Conservation (phyloP, 441 rosid species). For the Bruguiera hainesii region DNA sequence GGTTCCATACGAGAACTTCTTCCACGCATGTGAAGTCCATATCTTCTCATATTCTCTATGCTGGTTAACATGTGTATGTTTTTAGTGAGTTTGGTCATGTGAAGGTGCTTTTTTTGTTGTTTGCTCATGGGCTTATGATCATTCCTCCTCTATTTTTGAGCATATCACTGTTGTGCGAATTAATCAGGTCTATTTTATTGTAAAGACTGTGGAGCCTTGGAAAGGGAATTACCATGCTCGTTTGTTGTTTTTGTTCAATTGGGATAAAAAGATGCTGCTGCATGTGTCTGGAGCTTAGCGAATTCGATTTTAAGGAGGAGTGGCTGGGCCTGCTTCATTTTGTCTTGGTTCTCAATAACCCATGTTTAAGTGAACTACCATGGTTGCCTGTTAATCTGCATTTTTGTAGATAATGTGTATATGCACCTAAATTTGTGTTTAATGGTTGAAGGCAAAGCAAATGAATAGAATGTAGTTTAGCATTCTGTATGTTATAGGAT, state of each 20-base stretch:
- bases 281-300: no score
- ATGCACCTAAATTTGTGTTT: no score
- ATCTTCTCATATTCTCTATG: conserved; percentile 20
- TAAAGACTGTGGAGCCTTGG: conserved; percentile 3
- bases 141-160: not conserved
- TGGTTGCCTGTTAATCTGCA: no score
- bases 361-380: no score
- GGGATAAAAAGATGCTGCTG: no score
- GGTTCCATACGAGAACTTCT: conserved; percentile 85
- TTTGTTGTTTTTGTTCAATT: not conserved
- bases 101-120: not conserved
- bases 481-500: no score
- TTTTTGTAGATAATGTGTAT: no score
- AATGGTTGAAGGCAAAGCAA: no score
- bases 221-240: not conserved
- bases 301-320: no score
- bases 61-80: conserved; percentile 1
- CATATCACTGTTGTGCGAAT: not conserved
- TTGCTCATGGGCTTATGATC: conserved; percentile 1
- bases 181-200: not conserved
- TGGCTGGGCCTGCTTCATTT: no score
- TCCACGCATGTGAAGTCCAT: conserved; percentile 74
- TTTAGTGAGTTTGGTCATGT: not conserved
- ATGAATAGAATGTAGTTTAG: no score
- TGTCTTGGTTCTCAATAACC: no score